These are phyloP conservation scores for Lipomyces starkeyi DNA, from an alignment of 805 yeast species.

Conservation along the genomic window DNA sequence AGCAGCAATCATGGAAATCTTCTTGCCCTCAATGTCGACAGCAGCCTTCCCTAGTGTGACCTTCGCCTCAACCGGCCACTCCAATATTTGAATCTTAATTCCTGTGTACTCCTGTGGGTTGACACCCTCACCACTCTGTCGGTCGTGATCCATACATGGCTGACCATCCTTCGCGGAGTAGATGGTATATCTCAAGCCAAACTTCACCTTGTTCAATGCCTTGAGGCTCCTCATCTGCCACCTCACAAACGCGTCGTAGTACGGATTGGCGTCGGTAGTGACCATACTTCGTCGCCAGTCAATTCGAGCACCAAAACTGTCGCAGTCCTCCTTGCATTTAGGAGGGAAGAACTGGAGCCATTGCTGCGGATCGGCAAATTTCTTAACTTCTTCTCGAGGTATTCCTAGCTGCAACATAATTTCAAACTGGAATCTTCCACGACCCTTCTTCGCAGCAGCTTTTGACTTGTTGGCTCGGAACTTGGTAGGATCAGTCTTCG, in stretches of 20 bases:
- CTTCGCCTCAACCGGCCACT: conserved; percentile 63
- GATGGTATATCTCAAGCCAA: conserved; percentile 97
- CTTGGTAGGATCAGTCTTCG: conserved; percentile 72
- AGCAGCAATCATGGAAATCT: conserved; percentile 87
- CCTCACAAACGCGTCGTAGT: conserved; percentile 91
- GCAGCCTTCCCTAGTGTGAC: conserved; percentile 49
- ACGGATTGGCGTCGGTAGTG: conserved; percentile 94
- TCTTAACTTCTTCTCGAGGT: conserved; percentile 76
- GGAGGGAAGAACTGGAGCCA: conserved; percentile 96
- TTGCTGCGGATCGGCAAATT: conserved; percentile 88
- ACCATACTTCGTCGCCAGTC: conserved; percentile 98
- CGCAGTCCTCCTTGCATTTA: conserved; percentile 78
- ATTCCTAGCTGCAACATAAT: conserved; percentile 96
- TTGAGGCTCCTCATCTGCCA: conserved; percentile 95
- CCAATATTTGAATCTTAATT: conserved; percentile 77
- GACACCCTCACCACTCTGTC: conserved; percentile 96
- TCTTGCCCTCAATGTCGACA: conserved; percentile 59
- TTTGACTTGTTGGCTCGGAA: conserved; percentile 92
- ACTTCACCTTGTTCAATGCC: conserved; percentile 88
- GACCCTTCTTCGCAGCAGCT: conserved; percentile 91
- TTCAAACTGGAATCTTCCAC: conserved; percentile 93
- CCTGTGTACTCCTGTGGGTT: conserved; percentile 96
- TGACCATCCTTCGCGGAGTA: conserved; percentile 98
- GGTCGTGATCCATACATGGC: conserved; percentile 99
- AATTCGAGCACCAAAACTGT: conserved; percentile 84